Evolutionary conservation across 2,329 filamentous ascomycete genomes (phyloP), one percentile per base, ranked within the genome.

Genomic region (Penicillium sp.): DNA sequence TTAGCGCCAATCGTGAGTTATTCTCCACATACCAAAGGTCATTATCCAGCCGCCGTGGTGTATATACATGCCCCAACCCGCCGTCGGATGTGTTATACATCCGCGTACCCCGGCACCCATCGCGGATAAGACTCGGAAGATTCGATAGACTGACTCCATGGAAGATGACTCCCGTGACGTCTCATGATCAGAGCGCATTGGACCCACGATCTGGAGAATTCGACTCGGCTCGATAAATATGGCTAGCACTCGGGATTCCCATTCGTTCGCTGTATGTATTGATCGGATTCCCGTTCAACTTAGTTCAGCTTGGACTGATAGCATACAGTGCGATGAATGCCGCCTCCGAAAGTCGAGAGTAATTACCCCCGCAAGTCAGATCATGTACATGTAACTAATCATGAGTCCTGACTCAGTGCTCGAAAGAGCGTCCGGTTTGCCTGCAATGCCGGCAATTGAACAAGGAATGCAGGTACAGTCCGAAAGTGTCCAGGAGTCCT

Each of bases 381-480:
- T 18, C 13, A 39, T 25, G 38, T 9, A 28, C 20, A 4, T 35
- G 13, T 44, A 27, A 43, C 57, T 49, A 33, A 54, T 44, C 20
- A 20, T 42, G 4, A 33, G 53, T 44, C 20, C 18, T 42, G 4
- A 44, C 24, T 10, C 32, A 73, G 71, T 73, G 71, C 52, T 72
- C 71, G 12, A 73, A 73, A 60, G 70, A 71, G 54, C 66, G 64
- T 44, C 71, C 71, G 29, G 57, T 58, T 42, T 74, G 71, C 50
- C 52, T 65, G 29, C 65, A 70, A 59, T 73, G 71, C 53, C 62
- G 61, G 49, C 70, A 72, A 47, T 53, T 72, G 44, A 64, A 66
- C 46, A 71, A 70, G 51, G 62, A 70, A 50, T 74, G 71, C 61
- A 65, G 65, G 25, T 74, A 74, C 55, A 73, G 71, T 46, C 70